phyloP scores from a whole-genome alignment of 352 stramenopile species.

The Globisporangium heterothallicum region DNA sequence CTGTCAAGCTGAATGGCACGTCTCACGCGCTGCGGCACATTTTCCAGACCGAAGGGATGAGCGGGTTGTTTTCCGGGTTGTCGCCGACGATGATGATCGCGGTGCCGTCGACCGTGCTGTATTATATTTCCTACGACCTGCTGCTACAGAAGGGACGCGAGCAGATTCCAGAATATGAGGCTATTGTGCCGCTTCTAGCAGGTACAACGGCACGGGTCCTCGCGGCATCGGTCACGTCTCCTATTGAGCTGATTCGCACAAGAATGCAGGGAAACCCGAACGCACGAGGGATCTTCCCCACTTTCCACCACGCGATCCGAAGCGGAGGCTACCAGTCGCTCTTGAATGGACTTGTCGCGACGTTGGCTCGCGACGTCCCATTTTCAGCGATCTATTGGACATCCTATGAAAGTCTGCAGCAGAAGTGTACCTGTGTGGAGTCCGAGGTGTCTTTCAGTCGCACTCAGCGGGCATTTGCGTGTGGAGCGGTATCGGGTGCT shows the following conservation, averaged over 20 bases:
- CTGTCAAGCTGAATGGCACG: conserved; percentile 40
- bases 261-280: conserved; percentile 60
- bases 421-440: conserved; percentile 12
- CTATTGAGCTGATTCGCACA: conserved; percentile 88
- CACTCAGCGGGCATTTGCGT: conserved; percentile 74
- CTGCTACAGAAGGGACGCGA: conserved; percentile 48
- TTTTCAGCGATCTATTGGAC: conserved; percentile 96
- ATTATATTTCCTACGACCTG: conserved; percentile 94
- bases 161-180: conserved; percentile 25
- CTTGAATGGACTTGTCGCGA: conserved; percentile 85
- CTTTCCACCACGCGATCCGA: conserved; percentile 51
- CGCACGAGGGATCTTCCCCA: conserved; percentile 25
- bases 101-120: conserved; percentile 92
- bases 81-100: conserved; percentile 90
- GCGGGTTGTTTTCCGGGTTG: conserved; percentile 85
- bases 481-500: conserved; percentile 79
- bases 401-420: conserved; percentile 82
- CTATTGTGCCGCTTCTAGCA: conserved; percentile 55
- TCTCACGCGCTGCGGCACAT: conserved; percentile 73
- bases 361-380: conserved; percentile 91
- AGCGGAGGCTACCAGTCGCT: conserved; percentile 74
- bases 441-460: conserved; percentile 29
- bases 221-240: conserved; percentile 74
- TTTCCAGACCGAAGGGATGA: conserved; percentile 68
- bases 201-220: conserved; percentile 63